phyloP scores from a whole-genome alignment of 2,329 filamentous ascomycete species.

The Cryphonectria carpinicola region DNA sequence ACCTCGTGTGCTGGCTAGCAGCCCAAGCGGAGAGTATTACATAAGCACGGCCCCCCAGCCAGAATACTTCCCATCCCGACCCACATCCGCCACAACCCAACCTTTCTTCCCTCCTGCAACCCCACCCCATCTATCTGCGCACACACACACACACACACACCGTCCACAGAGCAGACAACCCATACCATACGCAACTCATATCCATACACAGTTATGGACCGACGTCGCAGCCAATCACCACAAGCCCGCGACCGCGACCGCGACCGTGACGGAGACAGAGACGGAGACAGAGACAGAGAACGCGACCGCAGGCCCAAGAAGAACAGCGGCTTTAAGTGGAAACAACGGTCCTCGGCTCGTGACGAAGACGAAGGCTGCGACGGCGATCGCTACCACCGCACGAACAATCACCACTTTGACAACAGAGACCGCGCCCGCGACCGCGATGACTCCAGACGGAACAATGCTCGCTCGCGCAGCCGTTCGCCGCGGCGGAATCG shows the following conservation, averaged over 20 bases:
- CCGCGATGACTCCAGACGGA: slow-evolving; percentile 37
- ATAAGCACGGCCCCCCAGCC: background rate
- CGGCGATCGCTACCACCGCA: slow-evolving; percentile 22
- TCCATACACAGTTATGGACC: background rate
- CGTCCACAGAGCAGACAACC: background rate
- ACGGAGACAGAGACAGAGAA: background rate
- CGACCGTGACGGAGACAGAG: slow-evolving; percentile 6
- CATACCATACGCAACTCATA: background rate
- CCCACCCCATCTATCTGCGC: background rate
- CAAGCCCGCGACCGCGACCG: slow-evolving; percentile 16
- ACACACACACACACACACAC: background rate
- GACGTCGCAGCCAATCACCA: slow-evolving; percentile 8
- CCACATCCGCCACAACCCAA: background rate
- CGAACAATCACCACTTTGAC: slow-evolving; percentile 24
- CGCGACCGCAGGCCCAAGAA: slow-evolving; percentile 23
- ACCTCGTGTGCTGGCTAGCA: background rate
- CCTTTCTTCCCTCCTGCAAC: background rate
- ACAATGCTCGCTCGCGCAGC: slow-evolving; percentile 34
- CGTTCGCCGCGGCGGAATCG: slow-evolving; percentile 35
- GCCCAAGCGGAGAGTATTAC: background rate
- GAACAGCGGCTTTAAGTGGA: slow-evolving; percentile 38
- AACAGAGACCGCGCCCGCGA: slow-evolving; percentile 19
- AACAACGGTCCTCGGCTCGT: slow-evolving; percentile 33
- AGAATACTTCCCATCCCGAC: background rate
- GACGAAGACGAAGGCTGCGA: slow-evolving; percentile 29